Conservation (phyloP, 345 rosid species). For the Dovyalis caffra region DNA sequence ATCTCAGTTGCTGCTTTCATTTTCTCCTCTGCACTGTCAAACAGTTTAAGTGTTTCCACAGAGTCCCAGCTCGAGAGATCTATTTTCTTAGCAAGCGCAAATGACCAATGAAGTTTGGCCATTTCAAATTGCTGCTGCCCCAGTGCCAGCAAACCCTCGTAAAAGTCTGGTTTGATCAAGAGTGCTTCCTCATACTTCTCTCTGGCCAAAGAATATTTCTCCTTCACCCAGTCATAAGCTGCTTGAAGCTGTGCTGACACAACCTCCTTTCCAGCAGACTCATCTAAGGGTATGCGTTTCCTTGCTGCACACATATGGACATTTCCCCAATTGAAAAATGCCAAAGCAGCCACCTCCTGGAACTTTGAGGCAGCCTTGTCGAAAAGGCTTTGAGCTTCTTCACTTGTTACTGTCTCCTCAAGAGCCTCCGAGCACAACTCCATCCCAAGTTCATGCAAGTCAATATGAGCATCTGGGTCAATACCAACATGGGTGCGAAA, state of each 20-base stretch:
- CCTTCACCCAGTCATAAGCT: conserved; percentile 93
- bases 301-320: conserved; percentile 99
- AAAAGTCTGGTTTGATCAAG: conserved; percentile 81
- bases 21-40: conserved; percentile 81
- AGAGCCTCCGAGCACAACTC: conserved; percentile 97
- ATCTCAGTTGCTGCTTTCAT: conserved; percentile 89
- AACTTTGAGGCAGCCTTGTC: conserved; percentile 90
- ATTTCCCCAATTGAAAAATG: conserved; percentile 98
- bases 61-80: conserved; percentile 82
- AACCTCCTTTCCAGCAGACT: conserved; percentile 66
- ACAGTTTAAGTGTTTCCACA: conserved; percentile 64
- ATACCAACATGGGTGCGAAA: conserved; percentile 87
- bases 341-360: conserved; percentile 96
- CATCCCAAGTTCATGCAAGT: conserved; percentile 96
- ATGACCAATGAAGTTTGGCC: conserved; percentile 99
- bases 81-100: conserved; percentile 67
- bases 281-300: conserved; percentile 89
- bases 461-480: conserved; percentile 95
- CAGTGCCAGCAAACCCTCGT: conserved; percentile 88
- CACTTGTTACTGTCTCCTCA: conserved; percentile 92
- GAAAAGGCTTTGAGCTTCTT: conserved; percentile 83
- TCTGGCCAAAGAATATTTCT: conserved; percentile 77
- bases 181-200: conserved; percentile 82
- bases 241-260: conserved; percentile 69
- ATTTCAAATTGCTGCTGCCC: conserved; percentile 98